Conservation (phyloP, 148 eudicot species). For the Amaranthus palmeri region DNA sequence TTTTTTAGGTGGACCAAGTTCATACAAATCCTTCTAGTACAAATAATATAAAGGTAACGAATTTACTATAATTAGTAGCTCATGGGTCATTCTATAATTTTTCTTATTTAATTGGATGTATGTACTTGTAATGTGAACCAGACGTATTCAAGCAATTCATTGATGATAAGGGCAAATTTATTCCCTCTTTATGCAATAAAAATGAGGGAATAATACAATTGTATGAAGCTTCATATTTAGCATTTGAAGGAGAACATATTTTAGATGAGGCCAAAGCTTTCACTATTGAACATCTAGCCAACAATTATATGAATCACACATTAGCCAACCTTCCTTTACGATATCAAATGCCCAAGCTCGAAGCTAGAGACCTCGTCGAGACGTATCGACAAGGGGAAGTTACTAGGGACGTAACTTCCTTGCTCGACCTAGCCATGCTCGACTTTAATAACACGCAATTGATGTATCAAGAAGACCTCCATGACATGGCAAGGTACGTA, state of each 20-base stretch:
- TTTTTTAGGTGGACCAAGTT: no score
- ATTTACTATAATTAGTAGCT: no score
- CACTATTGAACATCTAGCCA: neutral
- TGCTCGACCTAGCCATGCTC: slow-evolving; percentile 24
- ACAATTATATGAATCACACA: neutral
- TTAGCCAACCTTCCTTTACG: slow-evolving; percentile 18
- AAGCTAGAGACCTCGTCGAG: slow-evolving; percentile 6
- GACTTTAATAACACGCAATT: slow-evolving; percentile 23
- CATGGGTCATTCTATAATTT: no score
- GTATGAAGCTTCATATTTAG: slow-evolving; percentile 43
- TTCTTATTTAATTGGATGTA: no score
- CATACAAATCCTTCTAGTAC: no score
- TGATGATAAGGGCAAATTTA: slow-evolving; percentile 26
- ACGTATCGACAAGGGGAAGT: neutral
- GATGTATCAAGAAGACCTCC: slow-evolving; percentile 17
- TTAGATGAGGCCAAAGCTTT: slow-evolving; percentile 28
- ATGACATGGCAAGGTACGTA: slow-evolving; percentile 23
- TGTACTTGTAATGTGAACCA: neutral
- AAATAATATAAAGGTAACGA: no score
- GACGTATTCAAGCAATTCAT: slow-evolving; percentile 32
- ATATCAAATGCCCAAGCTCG: slow-evolving; percentile 1
- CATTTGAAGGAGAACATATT: slow-evolving; percentile 26
- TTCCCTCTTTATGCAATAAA: slow-evolving; percentile 13
- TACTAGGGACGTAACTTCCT: neutral
- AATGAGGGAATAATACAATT: slow-evolving; percentile 30